These are phyloP conservation scores for Carex myosuroides DNA, from an alignment of 176 grass and related monocot genomes.

Conservation along the genomic window DNA sequence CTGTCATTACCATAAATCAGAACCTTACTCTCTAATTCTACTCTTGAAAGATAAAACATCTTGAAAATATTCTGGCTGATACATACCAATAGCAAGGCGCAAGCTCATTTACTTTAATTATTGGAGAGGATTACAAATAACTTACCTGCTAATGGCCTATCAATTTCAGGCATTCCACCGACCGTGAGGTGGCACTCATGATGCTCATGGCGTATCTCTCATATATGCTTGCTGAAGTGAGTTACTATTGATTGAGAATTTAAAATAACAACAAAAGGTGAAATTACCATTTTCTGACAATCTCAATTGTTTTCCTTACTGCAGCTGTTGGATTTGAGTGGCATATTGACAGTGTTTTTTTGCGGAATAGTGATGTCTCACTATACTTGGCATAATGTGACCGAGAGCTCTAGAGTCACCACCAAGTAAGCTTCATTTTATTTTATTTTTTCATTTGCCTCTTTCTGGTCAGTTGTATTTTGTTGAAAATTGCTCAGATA, in stretches of 20 bases:
- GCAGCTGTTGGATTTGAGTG: slow-evolving; percentile 85
- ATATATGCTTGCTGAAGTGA: slow-evolving; percentile 94
- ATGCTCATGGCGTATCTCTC: slow-evolving; percentile 99
- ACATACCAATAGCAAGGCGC: not conserved
- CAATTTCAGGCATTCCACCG: slow-evolving; percentile 85
- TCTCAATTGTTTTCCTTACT: slow-evolving; percentile 16
- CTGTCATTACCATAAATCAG: not conserved
- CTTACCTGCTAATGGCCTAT: not conserved
- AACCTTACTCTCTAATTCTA: not conserved
- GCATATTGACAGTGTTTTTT: slow-evolving; percentile 98
- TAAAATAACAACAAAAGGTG: not conserved
- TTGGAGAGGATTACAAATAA: not conserved
- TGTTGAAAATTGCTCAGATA: no score
- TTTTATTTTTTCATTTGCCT: not conserved
- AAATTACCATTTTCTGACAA: not conserved
- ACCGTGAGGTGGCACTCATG: slow-evolving; percentile 94
- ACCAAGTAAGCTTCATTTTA: slow-evolving; percentile 62
- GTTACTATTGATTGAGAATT: slow-evolving; percentile 15
- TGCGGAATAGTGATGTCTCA: slow-evolving; percentile 99
- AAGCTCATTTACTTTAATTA: not conserved
- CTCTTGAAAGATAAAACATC: not conserved
- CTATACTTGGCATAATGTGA: slow-evolving; percentile 99
- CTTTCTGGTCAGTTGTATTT: not conserved
- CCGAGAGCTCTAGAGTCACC: slow-evolving; percentile 96
- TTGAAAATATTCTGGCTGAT: not conserved